These are phyloP conservation scores for Boletales sp. DNA, from an alignment of 768 basidiomycete genomes.

Conservation along the genomic window DNA sequence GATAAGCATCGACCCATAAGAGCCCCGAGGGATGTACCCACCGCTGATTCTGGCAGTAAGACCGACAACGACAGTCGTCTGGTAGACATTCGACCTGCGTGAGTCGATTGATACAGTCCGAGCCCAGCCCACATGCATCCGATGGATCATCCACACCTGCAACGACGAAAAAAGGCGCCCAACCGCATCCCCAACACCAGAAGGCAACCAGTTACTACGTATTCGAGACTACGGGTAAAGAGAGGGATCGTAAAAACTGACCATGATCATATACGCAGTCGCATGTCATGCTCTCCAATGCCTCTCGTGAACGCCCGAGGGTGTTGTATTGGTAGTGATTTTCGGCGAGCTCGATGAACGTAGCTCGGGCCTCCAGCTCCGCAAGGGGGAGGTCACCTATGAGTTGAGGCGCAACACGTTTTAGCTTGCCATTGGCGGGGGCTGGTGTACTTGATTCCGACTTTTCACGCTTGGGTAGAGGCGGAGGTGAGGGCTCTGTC, in stretches of 20 bases:
- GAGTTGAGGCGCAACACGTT: constrained; percentile 53
- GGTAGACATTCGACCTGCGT: constrained; percentile 96
- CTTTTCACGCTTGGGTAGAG: constrained; percentile 29
- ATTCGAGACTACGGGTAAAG: constrained; percentile 22
- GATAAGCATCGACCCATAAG: neutral
- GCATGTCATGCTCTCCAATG: constrained; percentile 91
- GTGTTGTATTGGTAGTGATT: constrained; percentile 88
- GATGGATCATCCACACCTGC: constrained; percentile 59
- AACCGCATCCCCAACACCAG: constrained; percentile 7
- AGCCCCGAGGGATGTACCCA: constrained; percentile 29
- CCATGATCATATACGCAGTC: constrained; percentile 85
- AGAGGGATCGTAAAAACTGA: constrained; percentile 43
- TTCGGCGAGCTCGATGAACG: constrained; percentile 67
- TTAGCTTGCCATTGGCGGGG: constrained; percentile 32
- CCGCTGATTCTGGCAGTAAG: constrained; percentile 92
- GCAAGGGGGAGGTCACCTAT: constrained; percentile 80
- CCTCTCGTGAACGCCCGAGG: constrained; percentile 84
- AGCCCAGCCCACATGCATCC: constrained; percentile 77
- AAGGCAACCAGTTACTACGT: constrained; percentile 27
- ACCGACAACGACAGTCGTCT: constrained; percentile 81
- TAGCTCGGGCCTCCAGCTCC: constrained; percentile 63
- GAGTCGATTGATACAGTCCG: constrained; percentile 95
- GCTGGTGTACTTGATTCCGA: constrained; percentile 36
- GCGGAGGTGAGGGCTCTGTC: constrained; percentile 30
- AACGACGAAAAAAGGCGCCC: constrained; percentile 21